Evolutionary conservation across 441 rosid genomes (phyloP), one percentile per base, ranked within the genome.

Genomic region (Theobroma grandiflorum): DNA sequence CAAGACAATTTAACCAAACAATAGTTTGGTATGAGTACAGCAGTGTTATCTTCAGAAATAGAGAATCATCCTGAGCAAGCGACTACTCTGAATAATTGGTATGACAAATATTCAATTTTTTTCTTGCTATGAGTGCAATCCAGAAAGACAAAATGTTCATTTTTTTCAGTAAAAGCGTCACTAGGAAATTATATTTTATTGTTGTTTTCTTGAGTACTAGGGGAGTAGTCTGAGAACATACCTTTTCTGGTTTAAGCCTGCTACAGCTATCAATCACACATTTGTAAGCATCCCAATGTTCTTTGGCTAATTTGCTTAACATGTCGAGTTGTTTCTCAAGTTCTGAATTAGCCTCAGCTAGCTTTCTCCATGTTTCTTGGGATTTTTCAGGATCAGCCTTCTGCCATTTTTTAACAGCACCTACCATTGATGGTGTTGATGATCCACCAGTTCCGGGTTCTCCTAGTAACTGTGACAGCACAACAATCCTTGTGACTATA

Each of bases 401-500:
- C 83, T 93, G 96, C 99, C 99, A 97, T 86, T 89, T 97, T 80
- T 94, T 94, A 72, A 97, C 98, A 71, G 99, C 93, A 82, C 99
- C 99, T 43, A 97, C 98, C 99, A 97, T 93, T 78, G 99, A 95
- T 83, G 96, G 97, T 7, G 99, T 95, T 55, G 99, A 95, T 69
- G 99, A 95, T 80, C 99, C 99, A 74, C 99, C 99, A 80, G 86
- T 84, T 83, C 99, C 99, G 9, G 99, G 98, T 84, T 97, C 98
- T 77, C 99, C 98, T 18, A 97, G 88, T 70, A 95, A 81, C 99
- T 97, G 86, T 79, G 37, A 81, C 81, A 79, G 82, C 61, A 26
- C 84, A 3, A 80, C 49, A 81, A 77, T 66, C 64, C 66, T 69
- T 43, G 59, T 75, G 70, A 82, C 69, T 35, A 79, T 49, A 59